Evolutionary conservation across 108 stramenopile genomes (phyloP).

Genomic region (Skeletonema costatum): DNA sequence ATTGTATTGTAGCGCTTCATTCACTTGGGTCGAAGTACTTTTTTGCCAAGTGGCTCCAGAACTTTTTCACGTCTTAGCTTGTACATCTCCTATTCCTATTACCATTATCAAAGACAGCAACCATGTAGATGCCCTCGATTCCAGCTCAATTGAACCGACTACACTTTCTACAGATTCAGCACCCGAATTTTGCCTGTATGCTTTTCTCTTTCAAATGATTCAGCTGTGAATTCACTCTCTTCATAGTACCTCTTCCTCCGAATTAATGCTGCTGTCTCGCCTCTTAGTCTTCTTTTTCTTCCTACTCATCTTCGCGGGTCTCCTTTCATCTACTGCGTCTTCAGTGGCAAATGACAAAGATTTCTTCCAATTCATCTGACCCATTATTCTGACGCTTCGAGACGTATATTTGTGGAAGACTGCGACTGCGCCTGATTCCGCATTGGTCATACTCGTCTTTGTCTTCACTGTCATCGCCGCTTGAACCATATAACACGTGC

Average conservation of each 20-base stretch:
- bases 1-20: no score
- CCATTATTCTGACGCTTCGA: not conserved
- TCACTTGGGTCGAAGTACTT: no score
- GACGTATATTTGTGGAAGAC: not conserved
- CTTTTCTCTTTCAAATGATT: not conserved
- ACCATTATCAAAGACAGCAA: not conserved
- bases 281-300: not conserved
- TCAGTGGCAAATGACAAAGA: not conserved
- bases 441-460: not conserved
- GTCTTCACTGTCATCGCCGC: not conserved
- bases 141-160: not conserved
- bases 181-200: not conserved
- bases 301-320: not conserved
- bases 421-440: not conserved
- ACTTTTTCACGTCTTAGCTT: no score
- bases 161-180: not conserved
- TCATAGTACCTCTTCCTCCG: not conserved
- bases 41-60: no score
- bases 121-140: not conserved
- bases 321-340: not conserved
- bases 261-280: not conserved
- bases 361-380: not conserved
- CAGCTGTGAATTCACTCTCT: not conserved
- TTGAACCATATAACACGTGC: not conserved
- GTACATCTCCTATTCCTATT: no score